A percentile compares a stretch with the other conserved stretches of the same genome.
These are phyloP conservation scores for Nyctanthes arbortristis DNA, from an alignment of 257 asterid genomes.

Conservation along the genomic window DNA sequence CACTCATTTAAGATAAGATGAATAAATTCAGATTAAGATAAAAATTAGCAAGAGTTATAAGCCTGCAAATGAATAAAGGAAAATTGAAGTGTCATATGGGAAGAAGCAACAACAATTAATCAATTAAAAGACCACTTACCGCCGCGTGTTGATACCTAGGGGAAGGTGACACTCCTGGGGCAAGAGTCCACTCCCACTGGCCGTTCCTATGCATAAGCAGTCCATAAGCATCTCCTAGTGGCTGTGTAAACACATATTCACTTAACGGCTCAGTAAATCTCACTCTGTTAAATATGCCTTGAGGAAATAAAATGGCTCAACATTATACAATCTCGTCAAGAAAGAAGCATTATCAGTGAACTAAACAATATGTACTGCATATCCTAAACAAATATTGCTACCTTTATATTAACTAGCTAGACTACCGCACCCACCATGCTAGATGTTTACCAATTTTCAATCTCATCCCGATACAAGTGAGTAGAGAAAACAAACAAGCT, in stretches of 20 bases:
- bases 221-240: slow-evolving; percentile 94
- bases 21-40: background rate
- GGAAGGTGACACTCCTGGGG: slow-evolving; percentile 98
- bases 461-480: slow-evolving; percentile 1
- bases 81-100: slow-evolving; percentile 16
- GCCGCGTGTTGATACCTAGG: slow-evolving; percentile 97
- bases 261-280: slow-evolving; percentile 25
- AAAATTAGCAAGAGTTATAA: background rate
- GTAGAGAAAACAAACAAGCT: slow-evolving; percentile 23
- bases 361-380: background rate
- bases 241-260: slow-evolving; percentile 51
- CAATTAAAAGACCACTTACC: slow-evolving; percentile 46
- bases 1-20: background rate
- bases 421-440: slow-evolving; percentile 1
- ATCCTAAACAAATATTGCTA: background rate
- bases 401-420: background rate
- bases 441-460: slow-evolving; percentile 9
- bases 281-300: background rate
- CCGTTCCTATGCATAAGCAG: slow-evolving; percentile 99
- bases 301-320: background rate
- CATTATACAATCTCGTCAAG: background rate
- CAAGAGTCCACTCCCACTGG: slow-evolving; percentile 99
- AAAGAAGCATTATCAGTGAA: background rate
- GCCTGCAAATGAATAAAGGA: background rate
- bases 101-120: slow-evolving; percentile 12